Evolutionary conservation across 495 filamentous ascomycete species (phyloP).

Genomic region (Pseudotulostoma volvatum): DNA sequence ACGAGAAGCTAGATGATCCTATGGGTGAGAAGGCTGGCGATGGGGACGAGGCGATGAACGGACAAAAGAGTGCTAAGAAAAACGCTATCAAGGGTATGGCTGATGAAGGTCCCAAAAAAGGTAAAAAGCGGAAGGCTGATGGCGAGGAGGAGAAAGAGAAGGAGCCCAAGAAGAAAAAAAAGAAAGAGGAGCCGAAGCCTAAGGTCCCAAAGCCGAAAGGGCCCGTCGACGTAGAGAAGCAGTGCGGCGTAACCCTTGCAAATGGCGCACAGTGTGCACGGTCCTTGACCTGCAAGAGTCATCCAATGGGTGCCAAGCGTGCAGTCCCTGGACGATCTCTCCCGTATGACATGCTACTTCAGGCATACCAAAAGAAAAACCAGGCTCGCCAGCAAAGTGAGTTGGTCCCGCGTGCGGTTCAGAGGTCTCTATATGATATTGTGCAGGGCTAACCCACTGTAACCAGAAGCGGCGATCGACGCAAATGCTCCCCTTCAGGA

Average conservation of each 20-base stretch:
- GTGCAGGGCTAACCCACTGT: background rate
- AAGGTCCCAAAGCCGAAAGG: conserved; percentile 82
- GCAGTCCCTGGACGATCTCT: conserved; percentile 76
- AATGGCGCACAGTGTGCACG: conserved; percentile 80
- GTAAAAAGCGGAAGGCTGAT: conserved; percentile 90
- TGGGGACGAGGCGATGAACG: conserved; percentile 25
- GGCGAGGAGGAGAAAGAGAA: conserved; percentile 49
- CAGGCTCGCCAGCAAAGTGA: conserved; percentile 89
- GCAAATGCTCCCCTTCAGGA: conserved; percentile 85
- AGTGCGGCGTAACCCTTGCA: conserved; percentile 81
- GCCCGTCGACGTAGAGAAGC: conserved; percentile 92
- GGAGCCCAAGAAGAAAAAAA: conserved; percentile 80
- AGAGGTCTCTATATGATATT: background rate
- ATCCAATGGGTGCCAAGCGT: conserved; percentile 91
- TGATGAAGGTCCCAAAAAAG: conserved; percentile 46
- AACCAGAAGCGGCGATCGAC: conserved; percentile 73
- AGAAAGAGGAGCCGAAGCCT: conserved; percentile 78
- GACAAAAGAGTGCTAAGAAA: conserved; percentile 55
- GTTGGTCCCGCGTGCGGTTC: background rate
- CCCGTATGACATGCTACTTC: conserved; percentile 87
- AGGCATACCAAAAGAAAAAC: conserved; percentile 96
- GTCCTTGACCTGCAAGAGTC: conserved; percentile 89
- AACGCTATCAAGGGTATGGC: conserved; percentile 47
- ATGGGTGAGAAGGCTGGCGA: conserved; percentile 18
- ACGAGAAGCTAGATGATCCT: conserved; percentile 33